Evolutionary conservation across 2,329 filamentous ascomycete species (phyloP).

Genomic region (Tolypocladium guangdongense): DNA sequence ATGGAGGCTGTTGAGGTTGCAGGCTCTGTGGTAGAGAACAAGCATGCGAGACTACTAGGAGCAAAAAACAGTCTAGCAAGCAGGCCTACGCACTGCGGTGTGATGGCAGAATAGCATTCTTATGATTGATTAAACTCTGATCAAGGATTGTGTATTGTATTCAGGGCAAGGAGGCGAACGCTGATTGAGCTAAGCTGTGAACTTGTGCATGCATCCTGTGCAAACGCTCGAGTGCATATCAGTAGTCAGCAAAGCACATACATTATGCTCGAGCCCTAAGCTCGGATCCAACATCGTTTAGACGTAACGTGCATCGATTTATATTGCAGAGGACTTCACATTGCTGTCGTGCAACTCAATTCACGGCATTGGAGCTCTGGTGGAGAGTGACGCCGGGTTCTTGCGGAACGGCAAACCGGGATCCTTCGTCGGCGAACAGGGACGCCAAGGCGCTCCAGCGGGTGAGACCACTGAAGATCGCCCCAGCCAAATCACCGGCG

Average conservation of each 20-base stretch:
- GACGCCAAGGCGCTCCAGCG: not conserved
- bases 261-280: not conserved
- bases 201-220: too few species aligned
- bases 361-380: too few species aligned
- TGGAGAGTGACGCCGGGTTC: not conserved
- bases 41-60: not conserved
- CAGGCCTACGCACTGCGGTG: not conserved
- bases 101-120: not conserved
- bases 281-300: not conserved
- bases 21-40: not conserved
- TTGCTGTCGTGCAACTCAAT: not conserved
- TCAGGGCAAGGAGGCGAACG: not conserved
- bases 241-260: too few species aligned
- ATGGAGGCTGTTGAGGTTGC: not conserved
- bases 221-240: too few species aligned
- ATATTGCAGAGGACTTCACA: not conserved
- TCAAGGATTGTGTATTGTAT: not conserved
- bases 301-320: not conserved
- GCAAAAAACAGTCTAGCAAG: not conserved
- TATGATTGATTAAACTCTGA: too few species aligned
- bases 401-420: not conserved
- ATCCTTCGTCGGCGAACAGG: too few species aligned
- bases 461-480: not conserved
- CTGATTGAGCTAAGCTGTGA: too few species aligned
- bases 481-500: not conserved